Conservation (phyloP, 345 rosid genomes). For the Theobroma cacao region DNA sequence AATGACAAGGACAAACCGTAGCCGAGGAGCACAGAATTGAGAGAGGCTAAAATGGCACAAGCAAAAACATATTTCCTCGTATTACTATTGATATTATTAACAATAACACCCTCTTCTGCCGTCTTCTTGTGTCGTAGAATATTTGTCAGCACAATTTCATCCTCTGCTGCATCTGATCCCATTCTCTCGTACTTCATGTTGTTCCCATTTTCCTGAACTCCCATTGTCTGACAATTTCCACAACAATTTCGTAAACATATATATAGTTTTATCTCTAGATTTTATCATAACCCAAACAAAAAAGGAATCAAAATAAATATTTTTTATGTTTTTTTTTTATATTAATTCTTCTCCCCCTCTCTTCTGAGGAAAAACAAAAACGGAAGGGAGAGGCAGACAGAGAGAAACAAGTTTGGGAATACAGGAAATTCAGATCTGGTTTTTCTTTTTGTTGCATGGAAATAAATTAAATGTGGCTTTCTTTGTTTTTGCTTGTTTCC, state of each 20-base stretch:
- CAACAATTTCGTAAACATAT: background rate
- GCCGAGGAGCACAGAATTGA: constrained; percentile 69
- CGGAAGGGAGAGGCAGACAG: background rate
- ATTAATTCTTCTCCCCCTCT: background rate
- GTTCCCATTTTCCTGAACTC: constrained; percentile 23
- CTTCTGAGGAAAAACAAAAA: background rate
- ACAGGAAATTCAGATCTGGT: no score
- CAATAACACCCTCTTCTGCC: background rate
- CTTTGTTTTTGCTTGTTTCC: no score
- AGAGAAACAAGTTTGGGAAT: background rate
- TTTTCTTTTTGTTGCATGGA: no score
- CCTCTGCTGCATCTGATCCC: constrained; percentile 23
- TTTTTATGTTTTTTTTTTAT: background rate
- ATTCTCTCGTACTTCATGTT: constrained; percentile 25
- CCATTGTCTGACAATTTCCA: constrained; percentile 7
- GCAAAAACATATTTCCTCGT: constrained; percentile 36
- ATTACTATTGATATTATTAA: background rate
- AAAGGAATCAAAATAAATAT: background rate
- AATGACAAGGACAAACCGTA: constrained; percentile 40
- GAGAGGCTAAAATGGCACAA: constrained; percentile 63
- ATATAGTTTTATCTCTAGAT: background rate
- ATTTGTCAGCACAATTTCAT: constrained; percentile 1
- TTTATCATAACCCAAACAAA: background rate
- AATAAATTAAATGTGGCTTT: no score
- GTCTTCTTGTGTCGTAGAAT: background rate